phyloP scores from a whole-genome alignment of 257 asterid species.

The Rubia yunnanensis region DNA sequence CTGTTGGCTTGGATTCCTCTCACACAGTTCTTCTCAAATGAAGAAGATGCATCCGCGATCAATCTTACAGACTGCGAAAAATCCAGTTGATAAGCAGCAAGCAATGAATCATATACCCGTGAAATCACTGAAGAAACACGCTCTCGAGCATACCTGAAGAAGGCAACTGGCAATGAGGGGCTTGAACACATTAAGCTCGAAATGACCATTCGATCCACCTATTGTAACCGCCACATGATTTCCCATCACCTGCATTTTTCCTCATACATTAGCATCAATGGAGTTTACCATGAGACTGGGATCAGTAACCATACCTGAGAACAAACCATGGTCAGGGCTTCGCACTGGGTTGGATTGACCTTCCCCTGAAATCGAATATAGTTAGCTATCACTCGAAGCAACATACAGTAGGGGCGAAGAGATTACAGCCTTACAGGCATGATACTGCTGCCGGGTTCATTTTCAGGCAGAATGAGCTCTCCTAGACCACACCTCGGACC shows the following conservation, averaged over 20 bases:
- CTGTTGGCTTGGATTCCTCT: constrained; percentile 86
- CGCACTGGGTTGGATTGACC: constrained; percentile 97
- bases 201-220: constrained; percentile 92
- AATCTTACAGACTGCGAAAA: constrained; percentile 61
- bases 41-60: constrained; percentile 91
- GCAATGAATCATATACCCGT: too few species aligned
- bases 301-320: constrained; percentile 59
- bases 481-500: constrained; percentile 99
- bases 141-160: constrained; percentile 50
- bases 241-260: constrained; percentile 65
- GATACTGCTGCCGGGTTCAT: constrained; percentile 99
- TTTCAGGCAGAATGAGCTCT: constrained; percentile 95
- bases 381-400: background rate
- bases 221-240: constrained; percentile 83
- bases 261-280: background rate
- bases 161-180: constrained; percentile 88
- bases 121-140: background rate
- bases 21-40: constrained; percentile 93
- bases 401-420: constrained; percentile 11
- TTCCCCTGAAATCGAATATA: constrained; percentile 95
- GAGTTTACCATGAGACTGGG: background rate
- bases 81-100: background rate
- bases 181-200: constrained; percentile 89
- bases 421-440: constrained; percentile 98
- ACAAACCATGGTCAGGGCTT: constrained; percentile 96